A percentile compares a stretch with the other conserved stretches of the same genome.
Conservation (phyloP, 768 basidiomycete genomes). For the Lactarius hatsudake region DNA sequence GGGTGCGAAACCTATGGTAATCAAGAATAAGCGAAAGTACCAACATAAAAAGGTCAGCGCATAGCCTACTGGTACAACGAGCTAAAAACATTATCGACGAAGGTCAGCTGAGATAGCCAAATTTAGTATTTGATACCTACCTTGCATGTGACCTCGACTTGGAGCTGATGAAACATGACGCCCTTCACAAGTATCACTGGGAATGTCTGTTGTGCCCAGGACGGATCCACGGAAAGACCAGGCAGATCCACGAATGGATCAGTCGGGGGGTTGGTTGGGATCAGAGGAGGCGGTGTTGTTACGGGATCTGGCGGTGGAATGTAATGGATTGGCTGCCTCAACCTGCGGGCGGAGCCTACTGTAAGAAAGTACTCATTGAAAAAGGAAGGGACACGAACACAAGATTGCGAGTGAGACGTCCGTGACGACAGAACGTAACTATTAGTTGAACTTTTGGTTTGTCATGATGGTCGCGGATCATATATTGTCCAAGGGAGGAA, state of each 20-base stretch:
- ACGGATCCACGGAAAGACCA: background rate
- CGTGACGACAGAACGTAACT: slow-evolving; percentile 14
- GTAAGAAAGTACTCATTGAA: background rate
- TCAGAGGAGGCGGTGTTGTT: background rate
- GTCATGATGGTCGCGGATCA: background rate
- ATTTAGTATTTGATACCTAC: background rate
- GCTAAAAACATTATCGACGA: slow-evolving; percentile 1
- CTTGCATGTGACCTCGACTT: slow-evolving; percentile 22
- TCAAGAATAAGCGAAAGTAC: background rate
- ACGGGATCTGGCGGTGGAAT: background rate
- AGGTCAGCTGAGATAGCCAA: background rate
- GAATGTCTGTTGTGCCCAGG: slow-evolving; percentile 14
- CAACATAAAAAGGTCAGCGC: background rate
- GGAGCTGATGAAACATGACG: background rate
- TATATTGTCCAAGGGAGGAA: background rate
- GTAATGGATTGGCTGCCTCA: slow-evolving; percentile 3
- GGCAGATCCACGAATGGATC: background rate
- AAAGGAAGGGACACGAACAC: slow-evolving; percentile 10
- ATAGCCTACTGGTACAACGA: slow-evolving; percentile 9
- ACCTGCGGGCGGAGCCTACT: background rate
- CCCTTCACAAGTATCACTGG: slow-evolving; percentile 16
- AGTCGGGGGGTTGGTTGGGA: background rate
- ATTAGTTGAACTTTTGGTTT: slow-evolving; percentile 2
- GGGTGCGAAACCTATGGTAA: slow-evolving; percentile 3
- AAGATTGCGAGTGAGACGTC: slow-evolving; percentile 9